These are phyloP conservation scores for Noccaea bulbosa DNA, from an alignment of 345 rosid genomes.

Conservation along the genomic window DNA sequence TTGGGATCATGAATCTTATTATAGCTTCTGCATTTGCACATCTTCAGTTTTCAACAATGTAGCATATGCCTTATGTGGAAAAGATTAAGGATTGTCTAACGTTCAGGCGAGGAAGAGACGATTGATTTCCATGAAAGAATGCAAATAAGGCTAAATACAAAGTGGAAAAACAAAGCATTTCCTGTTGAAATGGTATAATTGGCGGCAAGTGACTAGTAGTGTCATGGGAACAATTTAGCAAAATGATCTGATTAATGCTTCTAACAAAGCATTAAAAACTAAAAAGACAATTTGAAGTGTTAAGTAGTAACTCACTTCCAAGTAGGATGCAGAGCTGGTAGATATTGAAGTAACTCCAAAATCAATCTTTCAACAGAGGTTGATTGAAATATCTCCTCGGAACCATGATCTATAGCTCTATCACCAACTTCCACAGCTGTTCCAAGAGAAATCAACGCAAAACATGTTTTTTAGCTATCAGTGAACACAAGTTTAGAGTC, in stretches of 20 bases:
- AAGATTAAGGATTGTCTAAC: not conserved
- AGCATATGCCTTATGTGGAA: conserved; percentile 13
- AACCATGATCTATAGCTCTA: conserved; percentile 35
- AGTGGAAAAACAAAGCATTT: not conserved
- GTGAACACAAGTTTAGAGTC: conserved; percentile 22
- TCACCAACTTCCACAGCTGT: conserved; percentile 31
- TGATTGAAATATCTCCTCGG: conserved; percentile 36
- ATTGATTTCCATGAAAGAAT: not conserved
- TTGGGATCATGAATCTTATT: conserved; percentile 1
- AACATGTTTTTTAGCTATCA: conserved; percentile 1
- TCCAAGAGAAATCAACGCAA: conserved; percentile 42
- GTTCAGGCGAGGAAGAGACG: conserved; percentile 5
- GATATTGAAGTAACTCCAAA: conserved; percentile 34
- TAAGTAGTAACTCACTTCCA: conserved; percentile 59
- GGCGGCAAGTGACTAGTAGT: no score
- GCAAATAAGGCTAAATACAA: conserved; percentile 14
- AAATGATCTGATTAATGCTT: conserved; percentile 11
- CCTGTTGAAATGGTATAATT: not conserved
- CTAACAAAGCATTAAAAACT: no score
- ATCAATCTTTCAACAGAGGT: conserved; percentile 27
- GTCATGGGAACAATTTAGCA: conserved; percentile 3
- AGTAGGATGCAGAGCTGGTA: conserved; percentile 51
- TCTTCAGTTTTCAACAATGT: conserved; percentile 25
- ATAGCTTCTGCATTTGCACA: not conserved
- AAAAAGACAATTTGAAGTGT: conserved; percentile 13